Evolutionary conservation across 805 yeast genomes (phyloP).

Genomic region (Schwanniomyces sp.): DNA sequence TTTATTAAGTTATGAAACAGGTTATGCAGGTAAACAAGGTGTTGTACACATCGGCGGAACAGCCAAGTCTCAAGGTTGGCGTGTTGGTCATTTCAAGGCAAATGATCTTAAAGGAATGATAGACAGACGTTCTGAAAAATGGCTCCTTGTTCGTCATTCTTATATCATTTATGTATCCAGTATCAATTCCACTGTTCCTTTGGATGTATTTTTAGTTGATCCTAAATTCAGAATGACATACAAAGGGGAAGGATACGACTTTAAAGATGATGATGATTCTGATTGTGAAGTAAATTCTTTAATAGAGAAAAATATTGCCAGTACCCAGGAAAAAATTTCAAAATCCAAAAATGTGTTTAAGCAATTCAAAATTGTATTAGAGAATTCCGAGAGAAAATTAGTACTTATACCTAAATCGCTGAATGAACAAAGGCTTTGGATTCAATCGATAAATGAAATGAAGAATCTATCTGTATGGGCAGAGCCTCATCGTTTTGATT

Average conservation of each 20-base stretch:
- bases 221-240: conserved; percentile 58
- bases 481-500: conserved; percentile 69
- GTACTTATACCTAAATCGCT: conserved; percentile 69
- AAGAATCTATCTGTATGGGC: conserved; percentile 70
- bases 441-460: conserved; percentile 70
- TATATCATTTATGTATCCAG: conserved; percentile 85
- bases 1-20: conserved; percentile 75
- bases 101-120: conserved; percentile 85
- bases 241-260: conserved; percentile 34
- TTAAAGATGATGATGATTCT: conserved; percentile 38
- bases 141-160: conserved; percentile 86
- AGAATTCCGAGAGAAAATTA: conserved; percentile 77
- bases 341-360: conserved; percentile 51
- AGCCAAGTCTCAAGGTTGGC: conserved; percentile 91
- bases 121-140: conserved; percentile 84
- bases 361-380: conserved; percentile 53
- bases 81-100: conserved; percentile 83
- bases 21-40: conserved; percentile 89
- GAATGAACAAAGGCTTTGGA: conserved; percentile 70
- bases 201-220: conserved; percentile 92
- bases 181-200: conserved; percentile 80
- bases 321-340: conserved; percentile 17
- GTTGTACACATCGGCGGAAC: conserved; percentile 74
- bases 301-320: conserved; percentile 21
- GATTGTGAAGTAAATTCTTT: conserved; percentile 45